Conservation (phyloP, 1,284 basidiomycete genomes). For the Naganishia albida region DNA sequence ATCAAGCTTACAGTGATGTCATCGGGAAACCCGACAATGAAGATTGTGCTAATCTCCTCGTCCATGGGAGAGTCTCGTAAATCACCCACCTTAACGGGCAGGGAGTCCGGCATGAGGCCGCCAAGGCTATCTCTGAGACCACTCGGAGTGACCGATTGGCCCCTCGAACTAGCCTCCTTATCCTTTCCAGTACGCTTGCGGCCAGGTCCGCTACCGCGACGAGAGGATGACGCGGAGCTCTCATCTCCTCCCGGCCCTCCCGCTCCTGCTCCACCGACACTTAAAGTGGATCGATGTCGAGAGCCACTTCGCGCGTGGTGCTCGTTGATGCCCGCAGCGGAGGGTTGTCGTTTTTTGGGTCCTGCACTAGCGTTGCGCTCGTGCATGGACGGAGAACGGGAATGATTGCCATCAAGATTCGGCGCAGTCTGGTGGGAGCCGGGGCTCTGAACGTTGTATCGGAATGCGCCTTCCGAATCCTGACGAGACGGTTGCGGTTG, state of each 20-base stretch:
- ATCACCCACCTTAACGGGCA: conserved; percentile 7
- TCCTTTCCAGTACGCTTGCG: conserved; percentile 17
- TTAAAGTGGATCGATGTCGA: conserved; percentile 13
- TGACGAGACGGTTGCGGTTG: conserved; percentile 4
- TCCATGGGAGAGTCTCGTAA: conserved; percentile 9
- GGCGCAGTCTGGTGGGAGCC: neutral
- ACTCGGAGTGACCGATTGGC: conserved; percentile 20
- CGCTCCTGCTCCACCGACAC: conserved; percentile 1
- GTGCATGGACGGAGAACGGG: conserved; percentile 6
- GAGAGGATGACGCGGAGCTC: conserved; percentile 14
- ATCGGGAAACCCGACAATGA: conserved; percentile 97
- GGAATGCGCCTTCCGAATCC: conserved; percentile 12
- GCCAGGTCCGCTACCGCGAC: conserved; percentile 19
- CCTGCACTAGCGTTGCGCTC: neutral
- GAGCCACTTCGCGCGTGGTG: neutral
- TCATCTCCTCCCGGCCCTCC: conserved; percentile 13
- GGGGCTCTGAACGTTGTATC: conserved; percentile 5
- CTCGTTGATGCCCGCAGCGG: neutral
- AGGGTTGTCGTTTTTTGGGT: neutral
- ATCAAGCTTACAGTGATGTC: conserved; percentile 82
- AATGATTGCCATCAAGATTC: neutral
- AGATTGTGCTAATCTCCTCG: conserved; percentile 89
- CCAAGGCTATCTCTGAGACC: conserved; percentile 15
- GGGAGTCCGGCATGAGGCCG: conserved; percentile 1
- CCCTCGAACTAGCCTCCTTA: conserved; percentile 12